phyloP scores from a whole-genome alignment of 805 yeast genomes.

The Starmerella asiatica region DNA sequence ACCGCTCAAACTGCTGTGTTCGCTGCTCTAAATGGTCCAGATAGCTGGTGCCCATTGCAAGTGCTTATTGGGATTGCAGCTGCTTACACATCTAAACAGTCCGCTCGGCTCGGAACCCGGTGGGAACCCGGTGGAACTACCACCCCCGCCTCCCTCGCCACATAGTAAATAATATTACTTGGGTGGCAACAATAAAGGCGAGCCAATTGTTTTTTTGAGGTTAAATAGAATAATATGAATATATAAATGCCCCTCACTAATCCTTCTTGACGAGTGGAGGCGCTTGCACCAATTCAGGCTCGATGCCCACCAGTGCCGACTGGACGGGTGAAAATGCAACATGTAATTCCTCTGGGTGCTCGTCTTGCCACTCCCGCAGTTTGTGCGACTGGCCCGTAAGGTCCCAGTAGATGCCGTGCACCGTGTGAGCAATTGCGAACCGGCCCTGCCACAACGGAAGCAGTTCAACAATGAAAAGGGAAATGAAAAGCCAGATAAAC shows the following conservation, averaged over 20 bases:
- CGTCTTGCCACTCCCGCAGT: slow-evolving; percentile 59
- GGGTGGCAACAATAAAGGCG: too few species aligned
- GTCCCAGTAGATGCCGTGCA: slow-evolving; percentile 80
- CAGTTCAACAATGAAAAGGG: slow-evolving; percentile 41
- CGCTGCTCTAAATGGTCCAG: too few species aligned
- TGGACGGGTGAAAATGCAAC: slow-evolving; percentile 16
- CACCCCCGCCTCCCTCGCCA: too few species aligned
- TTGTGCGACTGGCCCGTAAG: slow-evolving; percentile 60
- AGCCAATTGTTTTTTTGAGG: too few species aligned
- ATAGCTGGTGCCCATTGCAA: too few species aligned
- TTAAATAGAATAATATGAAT: neutral
- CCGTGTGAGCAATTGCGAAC: slow-evolving; percentile 45
- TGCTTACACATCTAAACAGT: too few species aligned
- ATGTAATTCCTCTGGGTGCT: slow-evolving; percentile 61
- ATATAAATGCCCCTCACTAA: neutral
- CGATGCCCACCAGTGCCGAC: slow-evolving; percentile 6
- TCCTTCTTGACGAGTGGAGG: slow-evolving; percentile 8
- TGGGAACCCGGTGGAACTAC: too few species aligned
- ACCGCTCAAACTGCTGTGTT: too few species aligned
- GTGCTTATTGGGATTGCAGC: too few species aligned
- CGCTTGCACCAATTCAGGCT: neutral
- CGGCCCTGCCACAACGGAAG: slow-evolving; percentile 69
- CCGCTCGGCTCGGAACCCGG: too few species aligned
- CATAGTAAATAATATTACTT: too few species aligned
- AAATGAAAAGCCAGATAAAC: slow-evolving; percentile 60